Conservation (phyloP, 2,329 filamentous ascomycete genomes). For the Metarhizium robertsii region DNA sequence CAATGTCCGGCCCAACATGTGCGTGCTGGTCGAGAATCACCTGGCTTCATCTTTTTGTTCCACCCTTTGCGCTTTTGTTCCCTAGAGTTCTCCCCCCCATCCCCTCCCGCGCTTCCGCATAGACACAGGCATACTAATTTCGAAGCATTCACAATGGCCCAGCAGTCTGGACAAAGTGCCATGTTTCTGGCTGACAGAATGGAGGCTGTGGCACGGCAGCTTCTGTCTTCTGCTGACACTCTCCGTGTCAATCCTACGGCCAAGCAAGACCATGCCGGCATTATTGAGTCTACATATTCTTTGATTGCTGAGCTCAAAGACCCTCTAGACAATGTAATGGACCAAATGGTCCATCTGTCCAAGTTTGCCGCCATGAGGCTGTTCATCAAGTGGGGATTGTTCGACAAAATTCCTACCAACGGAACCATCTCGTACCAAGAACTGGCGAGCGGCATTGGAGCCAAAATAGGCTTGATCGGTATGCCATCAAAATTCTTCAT, state of each 20-base stretch:
- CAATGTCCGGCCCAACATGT: too few relatives aligned
- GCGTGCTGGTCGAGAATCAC: too few relatives aligned
- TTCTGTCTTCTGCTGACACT: neutral
- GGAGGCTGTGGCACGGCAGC: neutral
- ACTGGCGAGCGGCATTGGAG: conserved; percentile 17
- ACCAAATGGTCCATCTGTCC: conserved; percentile 6
- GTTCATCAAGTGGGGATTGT: conserved; percentile 22
- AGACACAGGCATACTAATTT: neutral
- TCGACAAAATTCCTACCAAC: conserved; percentile 19
- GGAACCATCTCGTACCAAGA: conserved; percentile 17
- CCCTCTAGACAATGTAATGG: conserved; percentile 2
- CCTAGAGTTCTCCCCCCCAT: neutral
- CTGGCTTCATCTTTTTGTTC: neutral
- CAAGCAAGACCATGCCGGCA: neutral
- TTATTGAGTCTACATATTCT: conserved; percentile 1
- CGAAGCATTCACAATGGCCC: neutral
- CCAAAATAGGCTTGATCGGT: conserved; percentile 10
- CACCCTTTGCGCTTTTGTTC: too few relatives aligned
- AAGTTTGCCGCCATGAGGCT: conserved; percentile 12
- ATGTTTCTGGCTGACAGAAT: neutral
- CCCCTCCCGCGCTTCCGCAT: neutral
- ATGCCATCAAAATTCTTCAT: neutral
- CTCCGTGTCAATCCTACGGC: neutral
- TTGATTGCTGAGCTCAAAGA: conserved; percentile 1
- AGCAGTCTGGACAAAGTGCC: neutral